These are phyloP conservation scores for Pseudonitzschia multiseries DNA, from an alignment of 108 stramenopile genomes.

Conservation along the genomic window DNA sequence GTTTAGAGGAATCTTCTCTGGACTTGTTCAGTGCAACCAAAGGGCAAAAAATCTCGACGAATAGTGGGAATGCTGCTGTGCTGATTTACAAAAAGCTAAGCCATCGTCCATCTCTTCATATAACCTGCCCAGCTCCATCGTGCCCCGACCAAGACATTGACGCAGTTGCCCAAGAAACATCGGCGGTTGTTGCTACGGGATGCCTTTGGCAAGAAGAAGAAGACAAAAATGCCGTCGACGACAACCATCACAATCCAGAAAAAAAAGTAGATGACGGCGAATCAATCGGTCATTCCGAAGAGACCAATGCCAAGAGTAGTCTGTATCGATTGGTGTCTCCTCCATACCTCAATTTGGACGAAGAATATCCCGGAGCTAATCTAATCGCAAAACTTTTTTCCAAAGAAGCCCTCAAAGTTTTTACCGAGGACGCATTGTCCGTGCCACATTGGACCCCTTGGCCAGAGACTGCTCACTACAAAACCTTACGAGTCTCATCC, in stretches of 20 bases:
- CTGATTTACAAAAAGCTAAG: constrained; percentile 37
- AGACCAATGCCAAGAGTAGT: neutral
- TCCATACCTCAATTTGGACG: constrained; percentile 52
- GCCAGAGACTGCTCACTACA: constrained; percentile 89
- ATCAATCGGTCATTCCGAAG: neutral
- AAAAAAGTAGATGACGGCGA: constrained; percentile 8
- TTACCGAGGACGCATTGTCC: constrained; percentile 57
- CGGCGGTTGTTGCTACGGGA: constrained; percentile 26
- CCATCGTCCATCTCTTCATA: constrained; percentile 15
- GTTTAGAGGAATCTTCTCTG: neutral
- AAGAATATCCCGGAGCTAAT: constrained; percentile 37
- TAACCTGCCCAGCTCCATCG: constrained; percentile 19
- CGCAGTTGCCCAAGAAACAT: neutral
- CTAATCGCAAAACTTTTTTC: constrained; percentile 41
- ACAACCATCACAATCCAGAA: constrained; percentile 16
- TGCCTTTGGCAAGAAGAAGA: constrained; percentile 60
- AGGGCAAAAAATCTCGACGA: neutral
- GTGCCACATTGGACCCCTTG: constrained; percentile 90
- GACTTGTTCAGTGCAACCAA: neutral
- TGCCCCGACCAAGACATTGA: neutral
- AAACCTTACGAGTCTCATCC: constrained; percentile 22
- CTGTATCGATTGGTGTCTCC: constrained; percentile 59
- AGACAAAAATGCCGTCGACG: constrained; percentile 21
- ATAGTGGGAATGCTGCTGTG: constrained; percentile 7
- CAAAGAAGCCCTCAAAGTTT: constrained; percentile 33